Evolutionary conservation across 768 basidiomycete species (phyloP), one percentile per base, ranked within the genome.

Genomic region (Bullera alba): DNA sequence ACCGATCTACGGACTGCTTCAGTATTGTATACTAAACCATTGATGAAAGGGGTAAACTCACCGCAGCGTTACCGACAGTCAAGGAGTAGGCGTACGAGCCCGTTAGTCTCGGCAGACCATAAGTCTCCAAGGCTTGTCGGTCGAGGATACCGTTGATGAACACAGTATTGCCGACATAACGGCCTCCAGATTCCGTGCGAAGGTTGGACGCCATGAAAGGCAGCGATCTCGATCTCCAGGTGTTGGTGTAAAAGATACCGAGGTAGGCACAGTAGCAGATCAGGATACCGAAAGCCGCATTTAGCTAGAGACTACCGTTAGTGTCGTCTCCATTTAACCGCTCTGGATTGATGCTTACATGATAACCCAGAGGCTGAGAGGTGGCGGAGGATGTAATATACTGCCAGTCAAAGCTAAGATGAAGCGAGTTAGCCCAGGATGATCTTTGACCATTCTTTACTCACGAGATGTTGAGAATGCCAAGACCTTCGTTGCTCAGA

Each of bases 161-260:
- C 4, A 84, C 79, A 5, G 76, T 74, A 1, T 72, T 64, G 60
- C 81, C 81, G 28, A 80, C 61, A 58, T 82, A 84, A 16, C 77
- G 58, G 0, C 77, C 77, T 14, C 82, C 81, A 55, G 82, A 78
- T 1, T 74, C 61, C 4, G 76, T 75, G 63, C 81, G 82, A 5
- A 83, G 76, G 0, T 79, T 77, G 0, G 79, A 79, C 0, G 82
- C 81, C 26, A 84, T 67, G 77, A 84, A 80, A 0, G 81, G 82
- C 59, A 80, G 80, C 1, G 67, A 62, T 50, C 75, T 69, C 2
- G 80, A 79, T 53, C 78, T 77, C 81, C 81, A 84, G 5, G 75
- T 70, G 58, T 84, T 79, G n/a, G 78, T 76, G 55, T 82, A 83
- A 68, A 81, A 84, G 36, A 84, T 79, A 2, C 48, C 79, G 71